A percentile compares a stretch with the other conserved stretches of the same genome.
These are phyloP conservation scores for Boletus speciosus DNA, from an alignment of 768 basidiomycete genomes.

Conservation along the genomic window DNA sequence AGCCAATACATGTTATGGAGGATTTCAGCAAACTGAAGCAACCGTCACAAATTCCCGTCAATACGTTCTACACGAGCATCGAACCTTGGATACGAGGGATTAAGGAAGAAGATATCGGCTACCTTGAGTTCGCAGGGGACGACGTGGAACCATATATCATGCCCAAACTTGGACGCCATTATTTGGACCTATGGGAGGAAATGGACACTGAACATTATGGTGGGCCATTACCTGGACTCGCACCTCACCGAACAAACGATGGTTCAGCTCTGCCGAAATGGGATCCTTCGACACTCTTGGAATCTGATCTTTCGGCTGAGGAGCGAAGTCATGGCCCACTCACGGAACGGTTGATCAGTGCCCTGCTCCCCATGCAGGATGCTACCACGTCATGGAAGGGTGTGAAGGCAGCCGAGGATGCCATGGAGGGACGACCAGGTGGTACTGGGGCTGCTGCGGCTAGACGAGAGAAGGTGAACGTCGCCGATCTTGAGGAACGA, in stretches of 20 bases:
- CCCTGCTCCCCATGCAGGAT: conserved; percentile 68
- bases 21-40: conserved; percentile 85
- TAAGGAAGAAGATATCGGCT: conserved; percentile 94
- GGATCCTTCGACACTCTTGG: conserved; percentile 79
- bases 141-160: conserved; percentile 84
- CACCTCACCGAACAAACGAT: conserved; percentile 35
- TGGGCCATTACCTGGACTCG: conserved; percentile 38
- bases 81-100: conserved; percentile 89
- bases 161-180: conserved; percentile 83
- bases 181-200: conserved; percentile 90
- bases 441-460: conserved; percentile 77
- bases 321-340: conserved; percentile 82
- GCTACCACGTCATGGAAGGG: conserved; percentile 60
- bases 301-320: conserved; percentile 66
- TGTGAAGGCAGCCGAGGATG: conserved; percentile 79
- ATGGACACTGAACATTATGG: conserved; percentile 64
- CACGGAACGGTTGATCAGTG: conserved; percentile 80
- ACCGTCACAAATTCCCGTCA: conserved; percentile 64
- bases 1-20: conserved; percentile 76
- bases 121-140: conserved; percentile 86
- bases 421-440: conserved; percentile 79
- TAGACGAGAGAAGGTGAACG: conserved; percentile 70
- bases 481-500: conserved; percentile 73
- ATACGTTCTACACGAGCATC: conserved; percentile 82
- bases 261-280: conserved; percentile 57